Percentiles rank a stretch among this genome's conserved stretches.
Evolutionary conservation across 129 eudicot genomes (phyloP).

Genomic region (Pulicaria dysenterica): DNA sequence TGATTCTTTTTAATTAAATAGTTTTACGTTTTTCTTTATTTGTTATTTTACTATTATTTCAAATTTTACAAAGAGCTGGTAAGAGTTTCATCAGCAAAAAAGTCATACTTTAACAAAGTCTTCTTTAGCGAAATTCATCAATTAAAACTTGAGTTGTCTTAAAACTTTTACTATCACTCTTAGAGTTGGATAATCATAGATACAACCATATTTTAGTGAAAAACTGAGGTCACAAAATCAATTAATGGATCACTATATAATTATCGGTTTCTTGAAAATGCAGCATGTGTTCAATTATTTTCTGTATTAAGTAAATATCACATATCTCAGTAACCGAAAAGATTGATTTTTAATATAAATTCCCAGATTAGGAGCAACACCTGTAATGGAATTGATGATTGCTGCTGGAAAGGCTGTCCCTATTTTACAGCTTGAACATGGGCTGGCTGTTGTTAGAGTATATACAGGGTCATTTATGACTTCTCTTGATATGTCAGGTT

Average conservation of each 20-base stretch:
- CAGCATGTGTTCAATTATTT: slow-evolving; percentile 14
- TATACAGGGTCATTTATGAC: slow-evolving; percentile 99
- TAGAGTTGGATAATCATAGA: too few relatives aligned
- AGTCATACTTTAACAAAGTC: not conserved
- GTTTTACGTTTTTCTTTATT: too few relatives aligned
- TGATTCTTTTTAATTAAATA: too few relatives aligned
- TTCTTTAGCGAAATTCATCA: not conserved
- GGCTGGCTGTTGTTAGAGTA: slow-evolving; percentile 92
- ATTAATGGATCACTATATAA: not conserved
- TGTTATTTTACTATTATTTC: too few relatives aligned
- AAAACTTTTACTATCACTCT: not conserved
- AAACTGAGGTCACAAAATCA: too few relatives aligned
- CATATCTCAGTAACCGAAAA: slow-evolving; percentile 8
- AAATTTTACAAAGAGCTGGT: too few relatives aligned
- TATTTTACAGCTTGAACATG: slow-evolving; percentile 85
- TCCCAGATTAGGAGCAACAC: slow-evolving; percentile 88
- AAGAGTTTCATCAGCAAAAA: too few relatives aligned
- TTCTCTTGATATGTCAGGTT: slow-evolving; percentile 97
- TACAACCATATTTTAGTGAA: too few relatives aligned
- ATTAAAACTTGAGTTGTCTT: not conserved
- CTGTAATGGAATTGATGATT: slow-evolving; percentile 92
- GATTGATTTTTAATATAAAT: slow-evolving; percentile 10
- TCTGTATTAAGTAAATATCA: not conserved
- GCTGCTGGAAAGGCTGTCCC: slow-evolving; percentile 96
- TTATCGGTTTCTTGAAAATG: not conserved